These are phyloP conservation scores for Beauveria asiatica DNA, from an alignment of 2,329 filamentous ascomycete species.

Conservation along the genomic window DNA sequence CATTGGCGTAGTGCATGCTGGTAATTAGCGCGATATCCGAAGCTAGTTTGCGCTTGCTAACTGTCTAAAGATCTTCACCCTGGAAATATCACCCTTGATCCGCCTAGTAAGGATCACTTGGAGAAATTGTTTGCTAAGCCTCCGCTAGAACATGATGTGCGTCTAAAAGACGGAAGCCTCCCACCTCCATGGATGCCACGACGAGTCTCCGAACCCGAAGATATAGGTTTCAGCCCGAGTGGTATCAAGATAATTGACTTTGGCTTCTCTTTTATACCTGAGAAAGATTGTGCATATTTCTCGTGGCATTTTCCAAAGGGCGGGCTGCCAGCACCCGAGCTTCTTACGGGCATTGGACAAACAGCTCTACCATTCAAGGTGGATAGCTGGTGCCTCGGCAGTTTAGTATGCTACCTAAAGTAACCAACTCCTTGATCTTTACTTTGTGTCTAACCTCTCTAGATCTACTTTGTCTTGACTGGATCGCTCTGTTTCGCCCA, in stretches of 20 bases:
- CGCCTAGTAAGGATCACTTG: background rate
- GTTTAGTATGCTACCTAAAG: background rate
- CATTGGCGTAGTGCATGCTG: no score
- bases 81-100: background rate
- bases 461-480: no score
- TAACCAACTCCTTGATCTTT: no score
- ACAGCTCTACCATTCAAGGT: background rate
- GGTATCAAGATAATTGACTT: background rate
- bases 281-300: background rate
- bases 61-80: background rate
- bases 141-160: background rate
- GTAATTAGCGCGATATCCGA: no score
- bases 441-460: no score
- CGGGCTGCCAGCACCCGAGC: background rate
- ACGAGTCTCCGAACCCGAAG: background rate
- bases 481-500: no score
- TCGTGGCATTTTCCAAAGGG: background rate
- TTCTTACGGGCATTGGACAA: background rate
- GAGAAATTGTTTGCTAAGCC: background rate
- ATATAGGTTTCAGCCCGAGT: background rate
- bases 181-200: background rate
- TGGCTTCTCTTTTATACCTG: background rate
- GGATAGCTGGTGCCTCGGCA: background rate
- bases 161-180: background rate
- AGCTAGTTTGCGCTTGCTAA: background rate